Base-by-base conservation (phyloP, 495 filamentous ascomycete species). In the Talaromyces ruber region DNA sequence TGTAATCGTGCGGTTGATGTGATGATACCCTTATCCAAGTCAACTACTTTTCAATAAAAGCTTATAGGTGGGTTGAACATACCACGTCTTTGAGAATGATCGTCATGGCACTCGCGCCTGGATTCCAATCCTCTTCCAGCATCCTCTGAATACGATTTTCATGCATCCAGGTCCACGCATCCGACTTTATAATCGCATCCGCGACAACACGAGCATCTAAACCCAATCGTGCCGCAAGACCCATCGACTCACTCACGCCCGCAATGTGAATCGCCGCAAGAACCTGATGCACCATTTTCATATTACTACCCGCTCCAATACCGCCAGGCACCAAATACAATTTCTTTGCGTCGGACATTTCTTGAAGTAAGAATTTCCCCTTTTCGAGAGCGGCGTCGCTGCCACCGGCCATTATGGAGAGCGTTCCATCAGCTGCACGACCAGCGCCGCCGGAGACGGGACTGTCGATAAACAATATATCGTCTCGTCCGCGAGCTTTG, bases 201-300 rank as follows among this genome's bases (percentile, higher is more conserved):
- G 80, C 80, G 3, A 82, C 83, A 22, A 73, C 67, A 12, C 71
- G 71, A 3, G 85, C 82, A 66, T 91, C 82, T 59, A 92, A 71
- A 1, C 89, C 88, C 39, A 90, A 72, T 14, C 80, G 78, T 43
- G 82, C 86, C 9, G 88, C 89, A 54, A 93, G 83, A 0, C 88
- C 90, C 82, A 89, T 82, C 1, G 82, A 86, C 72, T 94, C 90
- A 65, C 85, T 86, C 12, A 84, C 80, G 8, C 86, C 82, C 2
- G 88, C 78, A 65, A 94, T 92, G 63, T 92, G 85, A 60, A 88
- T 86, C 0, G 85, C 89, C 1, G 89, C 90, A 11, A 92, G 79
- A 18, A 94, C 85, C 70, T 94, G 90, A 72, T 93, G 90, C 57
- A 89, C 84, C 83, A 92, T 90, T 74, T 94, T 94, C 81, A 92